These are phyloP conservation scores for Chaetomiaceae sp. DNA, from an alignment of 2,329 filamentous ascomycete species.

Conservation along the genomic window DNA sequence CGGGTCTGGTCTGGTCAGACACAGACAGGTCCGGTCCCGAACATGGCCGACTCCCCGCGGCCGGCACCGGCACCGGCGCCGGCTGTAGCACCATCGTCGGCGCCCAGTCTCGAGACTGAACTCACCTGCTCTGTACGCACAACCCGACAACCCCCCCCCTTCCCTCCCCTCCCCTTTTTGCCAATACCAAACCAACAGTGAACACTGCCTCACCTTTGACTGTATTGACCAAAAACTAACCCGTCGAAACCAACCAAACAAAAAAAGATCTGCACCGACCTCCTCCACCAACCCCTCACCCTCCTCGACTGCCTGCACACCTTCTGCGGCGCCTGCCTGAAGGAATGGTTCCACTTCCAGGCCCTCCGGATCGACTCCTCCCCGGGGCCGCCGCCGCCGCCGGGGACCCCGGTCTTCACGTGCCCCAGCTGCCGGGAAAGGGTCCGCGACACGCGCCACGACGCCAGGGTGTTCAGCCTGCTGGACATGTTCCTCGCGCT, in stretches of 20 bases:
- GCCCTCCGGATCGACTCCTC: conserved; percentile 53
- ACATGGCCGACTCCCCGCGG: conserved; percentile 11
- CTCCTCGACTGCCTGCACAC: conserved; percentile 92
- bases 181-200: too few relatives aligned
- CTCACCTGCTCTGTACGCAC: conserved; percentile 83
- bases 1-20: not conserved
- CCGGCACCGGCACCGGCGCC: conserved; percentile 10
- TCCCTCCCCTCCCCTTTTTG: not conserved
- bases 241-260: conserved; percentile 5
- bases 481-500: conserved; percentile 82
- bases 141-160: not conserved
- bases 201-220: too few relatives aligned
- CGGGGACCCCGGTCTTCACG: conserved; percentile 60
- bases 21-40: not conserved
- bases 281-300: conserved; percentile 85
- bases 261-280: conserved; percentile 86
- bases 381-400: conserved; percentile 43
- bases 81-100: conserved; percentile 13
- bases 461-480: conserved; percentile 84
- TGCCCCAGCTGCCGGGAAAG: conserved; percentile 87
- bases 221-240: conserved; percentile 7
- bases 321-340: conserved; percentile 91
- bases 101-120: conserved; percentile 64
- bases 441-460: conserved; percentile 82
- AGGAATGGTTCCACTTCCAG: conserved; percentile 92